Evolutionary conservation across 2,329 filamentous ascomycete species (phyloP), one percentile per base, ranked within the genome.

Genomic region (Sporothrix euskadiensis): DNA sequence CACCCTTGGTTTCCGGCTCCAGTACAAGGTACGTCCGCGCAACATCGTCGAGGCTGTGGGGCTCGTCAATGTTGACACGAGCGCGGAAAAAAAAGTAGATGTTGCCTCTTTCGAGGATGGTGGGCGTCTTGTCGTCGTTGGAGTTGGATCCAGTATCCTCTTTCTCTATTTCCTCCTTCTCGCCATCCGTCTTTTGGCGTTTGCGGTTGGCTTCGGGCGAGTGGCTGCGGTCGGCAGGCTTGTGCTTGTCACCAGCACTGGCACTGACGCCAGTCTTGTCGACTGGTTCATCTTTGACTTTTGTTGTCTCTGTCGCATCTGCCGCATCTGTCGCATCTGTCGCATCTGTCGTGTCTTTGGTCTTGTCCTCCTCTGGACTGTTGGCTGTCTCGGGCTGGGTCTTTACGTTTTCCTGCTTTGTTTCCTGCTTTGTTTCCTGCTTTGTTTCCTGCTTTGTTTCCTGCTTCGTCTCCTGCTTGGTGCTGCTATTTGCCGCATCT

Each of bases 81-180:
- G 90, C 89, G 22, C 94, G 90, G 78, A 92, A 91, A 84, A 97
- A 97, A 86, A 97, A 97, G 84, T 97, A 97, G 77, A 97, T 90
- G 77, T 96, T 88, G 3, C 94, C 94, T 78, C 96, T 97, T 79
- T 98, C 94, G 2, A 97, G 85, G 32, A 97, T 89, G 69, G 78
- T 86, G 0, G 86, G 84, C 0, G 85, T 83, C 4, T 49, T 39
- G 49, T 44, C 71, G 65, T n/a, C 30, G 9, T 35, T 14, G 35
- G 35, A 35, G 35, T 35, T 8, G 35, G 35, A 32, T 49, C 66
- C 16, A 1, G 26, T 10, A 19, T 35, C 44, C 30, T 65, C 63
- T 1, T 65, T 66, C 41, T n/a, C 52, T 26, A 10, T 39, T 6
- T 65, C 19, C 47, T 19, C 7, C 32, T 22, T 30, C 52, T 61